Base-by-base conservation (phyloP, 2,329 filamentous ascomycete genomes). In the Penicillium sp. region DNA sequence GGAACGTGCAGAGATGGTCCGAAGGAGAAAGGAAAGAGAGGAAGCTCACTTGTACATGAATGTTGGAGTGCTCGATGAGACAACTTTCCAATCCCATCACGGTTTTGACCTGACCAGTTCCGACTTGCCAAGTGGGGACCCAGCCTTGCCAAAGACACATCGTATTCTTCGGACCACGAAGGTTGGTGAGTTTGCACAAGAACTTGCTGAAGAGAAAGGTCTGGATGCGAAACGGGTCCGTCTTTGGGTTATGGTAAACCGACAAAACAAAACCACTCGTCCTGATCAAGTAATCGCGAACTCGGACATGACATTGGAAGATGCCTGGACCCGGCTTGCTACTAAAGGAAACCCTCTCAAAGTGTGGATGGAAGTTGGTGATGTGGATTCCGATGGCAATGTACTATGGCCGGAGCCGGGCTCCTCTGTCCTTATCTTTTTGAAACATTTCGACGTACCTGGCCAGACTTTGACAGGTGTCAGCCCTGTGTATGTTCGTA, bases 171-270 rank as follows among this genome's bases (percentile, higher is more conserved):
- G 88, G 59, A 79, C 85, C n/a, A 88, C 87, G 63, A 89, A 86
- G 0, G 82, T 97, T 61, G 78, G 84, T 47, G 88, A 97, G 7
- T 86, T 97, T 60, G 83, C 87, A 5, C 77, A 79, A 24, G 81
- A 81, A 21, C 81, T 97, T 59, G 91, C 89, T 0, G 74, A 83
- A 40, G 88, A 96, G 56, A 79, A 88, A 50, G 81, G 79, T 0
- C 73, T 88, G 50, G 85, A 92, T 46, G 79, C 87, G 0, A 84
- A 85, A 56, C 83, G 84, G 60, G 75, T 97, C 23, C 85, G 94
- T 21, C 83, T 96, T 18, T 99, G 94, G 95, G 85, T 91, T 55
- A 97, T 99, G 92, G 94, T 99, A 1, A 97, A 97, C 69, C 88
- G 94, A 11, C 94, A 99, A 71, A 99, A 99, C 71, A 97, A 96